These are phyloP conservation scores for Fusarium equiseti DNA, from an alignment of 2,329 filamentous ascomycete species.

Conservation along the genomic window DNA sequence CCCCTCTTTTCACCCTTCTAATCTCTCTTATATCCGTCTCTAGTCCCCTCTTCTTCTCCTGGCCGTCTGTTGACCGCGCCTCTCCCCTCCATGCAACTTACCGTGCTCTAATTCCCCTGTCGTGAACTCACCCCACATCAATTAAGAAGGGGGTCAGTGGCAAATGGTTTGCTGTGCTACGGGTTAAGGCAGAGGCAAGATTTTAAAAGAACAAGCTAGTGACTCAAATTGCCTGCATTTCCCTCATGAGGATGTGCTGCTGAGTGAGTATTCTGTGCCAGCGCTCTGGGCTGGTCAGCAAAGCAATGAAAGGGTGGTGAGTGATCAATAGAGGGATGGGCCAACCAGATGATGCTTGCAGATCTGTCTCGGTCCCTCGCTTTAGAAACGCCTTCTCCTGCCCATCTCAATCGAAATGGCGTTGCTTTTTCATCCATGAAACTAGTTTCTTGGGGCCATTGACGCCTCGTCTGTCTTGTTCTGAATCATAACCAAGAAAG, in stretches of 20 bases:
- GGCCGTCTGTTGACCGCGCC: conserved; percentile 26
- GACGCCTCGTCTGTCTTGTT: background rate
- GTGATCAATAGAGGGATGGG: conserved; percentile 30
- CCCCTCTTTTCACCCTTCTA: conserved; percentile 23
- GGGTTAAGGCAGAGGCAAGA: background rate
- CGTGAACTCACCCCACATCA: conserved; percentile 41
- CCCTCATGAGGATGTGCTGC: conserved; percentile 6
- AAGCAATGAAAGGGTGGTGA: conserved; percentile 11
- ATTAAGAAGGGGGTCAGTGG: conserved; percentile 34
- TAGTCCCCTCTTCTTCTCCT: conserved; percentile 15
- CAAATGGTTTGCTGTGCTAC: conserved; percentile 27
- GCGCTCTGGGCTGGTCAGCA: conserved; percentile 20
- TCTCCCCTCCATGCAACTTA: conserved; percentile 32
- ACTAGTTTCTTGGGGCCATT: conserved; percentile 9
- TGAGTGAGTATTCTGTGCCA: conserved; percentile 4
- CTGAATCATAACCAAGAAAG: background rate
- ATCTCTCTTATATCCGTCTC: conserved; percentile 21
- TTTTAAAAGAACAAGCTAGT: background rate
- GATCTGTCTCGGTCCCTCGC: conserved; percentile 35
- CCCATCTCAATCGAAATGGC: conserved; percentile 22
- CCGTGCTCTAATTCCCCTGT: conserved; percentile 34
- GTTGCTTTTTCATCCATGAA: conserved; percentile 2
- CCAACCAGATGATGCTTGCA: conserved; percentile 36
- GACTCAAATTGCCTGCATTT: conserved; percentile 17
- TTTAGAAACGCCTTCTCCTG: conserved; percentile 19